These are phyloP conservation scores for Stachybotrys echinatus DNA, from an alignment of 2,329 filamentous ascomycete genomes.

Conservation along the genomic window DNA sequence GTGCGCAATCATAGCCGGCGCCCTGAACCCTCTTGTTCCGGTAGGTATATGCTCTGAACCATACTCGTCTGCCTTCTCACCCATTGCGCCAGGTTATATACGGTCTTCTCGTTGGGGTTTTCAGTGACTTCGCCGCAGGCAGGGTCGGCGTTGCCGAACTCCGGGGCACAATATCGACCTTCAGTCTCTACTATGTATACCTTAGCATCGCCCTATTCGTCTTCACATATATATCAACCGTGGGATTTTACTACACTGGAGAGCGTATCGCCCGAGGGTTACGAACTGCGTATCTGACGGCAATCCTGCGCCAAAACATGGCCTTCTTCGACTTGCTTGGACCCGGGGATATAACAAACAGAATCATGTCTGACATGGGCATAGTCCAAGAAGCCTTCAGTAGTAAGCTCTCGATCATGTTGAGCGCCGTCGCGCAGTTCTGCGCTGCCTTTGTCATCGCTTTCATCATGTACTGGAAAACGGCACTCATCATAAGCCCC, in stretches of 20 bases:
- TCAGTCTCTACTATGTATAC: slow-evolving; percentile 19
- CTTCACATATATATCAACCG: slow-evolving; percentile 23
- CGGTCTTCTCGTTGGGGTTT: background rate
- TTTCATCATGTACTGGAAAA: slow-evolving; percentile 31
- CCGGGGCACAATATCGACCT: background rate
- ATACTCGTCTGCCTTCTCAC: background rate
- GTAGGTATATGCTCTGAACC: background rate
- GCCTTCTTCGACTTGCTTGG: slow-evolving; percentile 35
- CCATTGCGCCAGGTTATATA: background rate
- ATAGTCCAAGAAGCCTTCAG: slow-evolving; percentile 30
- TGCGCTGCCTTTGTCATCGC: slow-evolving; percentile 29
- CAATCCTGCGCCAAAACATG: slow-evolving; percentile 41
- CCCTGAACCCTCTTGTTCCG: background rate
- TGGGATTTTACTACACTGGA: slow-evolving; percentile 39
- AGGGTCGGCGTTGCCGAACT: background rate
- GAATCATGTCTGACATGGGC: slow-evolving; percentile 30
- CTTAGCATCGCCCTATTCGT: slow-evolving; percentile 14
- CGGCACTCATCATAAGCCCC: slow-evolving; percentile 28
- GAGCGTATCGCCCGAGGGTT: slow-evolving; percentile 40
- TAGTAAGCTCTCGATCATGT: slow-evolving; percentile 27
- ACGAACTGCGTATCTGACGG: slow-evolving; percentile 40
- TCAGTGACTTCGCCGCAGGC: background rate
- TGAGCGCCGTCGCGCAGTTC: slow-evolving; percentile 28
- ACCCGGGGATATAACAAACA: slow-evolving; percentile 30
- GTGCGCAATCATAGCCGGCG: background rate